A percentile compares a stretch with the other conserved stretches of the same genome.
Conservation (phyloP, 345 rosid genomes). For the Punica granatum region DNA sequence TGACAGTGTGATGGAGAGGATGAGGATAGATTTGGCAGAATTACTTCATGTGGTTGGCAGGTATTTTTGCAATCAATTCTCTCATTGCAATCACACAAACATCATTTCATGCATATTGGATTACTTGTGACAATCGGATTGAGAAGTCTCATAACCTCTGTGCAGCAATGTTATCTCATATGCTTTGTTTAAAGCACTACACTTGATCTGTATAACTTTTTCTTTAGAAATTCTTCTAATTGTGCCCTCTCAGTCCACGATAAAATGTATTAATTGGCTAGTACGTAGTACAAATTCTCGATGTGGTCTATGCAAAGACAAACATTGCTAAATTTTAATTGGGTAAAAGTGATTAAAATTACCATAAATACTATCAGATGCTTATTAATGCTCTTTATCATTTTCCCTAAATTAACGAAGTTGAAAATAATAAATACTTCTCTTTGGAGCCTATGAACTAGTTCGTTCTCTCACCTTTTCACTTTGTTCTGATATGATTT, state of each 20-base stretch:
- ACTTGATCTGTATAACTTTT: background rate
- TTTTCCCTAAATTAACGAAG: background rate
- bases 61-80: background rate
- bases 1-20: constrained; percentile 54
- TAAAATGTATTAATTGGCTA: background rate
- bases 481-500: background rate
- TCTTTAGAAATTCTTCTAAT: no score
- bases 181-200: background rate
- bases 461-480: background rate
- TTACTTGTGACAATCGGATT: no score
- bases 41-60: constrained; percentile 40
- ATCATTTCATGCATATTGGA: background rate
- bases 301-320: background rate
- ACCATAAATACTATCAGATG: no score
- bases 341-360: background rate
- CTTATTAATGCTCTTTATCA: background rate
- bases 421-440: background rate
- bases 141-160: background rate
- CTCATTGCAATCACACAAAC: background rate
- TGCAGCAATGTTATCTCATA: background rate
- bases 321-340: background rate
- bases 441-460: background rate
- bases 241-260: background rate
- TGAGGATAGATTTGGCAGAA: constrained; percentile 88
- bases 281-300: background rate